Conservation (phyloP, 768 basidiomycete genomes). For the Kwoniella bestiolae region DNA sequence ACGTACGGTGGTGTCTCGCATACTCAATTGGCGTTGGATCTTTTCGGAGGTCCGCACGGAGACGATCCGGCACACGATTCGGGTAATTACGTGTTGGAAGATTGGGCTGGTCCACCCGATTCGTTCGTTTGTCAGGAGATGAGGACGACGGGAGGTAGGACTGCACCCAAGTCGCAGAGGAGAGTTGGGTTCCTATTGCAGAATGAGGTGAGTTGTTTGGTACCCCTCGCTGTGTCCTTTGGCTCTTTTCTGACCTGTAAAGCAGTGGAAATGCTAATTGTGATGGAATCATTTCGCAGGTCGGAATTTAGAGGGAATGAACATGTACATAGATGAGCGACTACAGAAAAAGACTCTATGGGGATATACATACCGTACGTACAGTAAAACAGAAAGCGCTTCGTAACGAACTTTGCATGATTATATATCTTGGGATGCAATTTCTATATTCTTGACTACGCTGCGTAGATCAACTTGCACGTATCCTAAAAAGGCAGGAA, state of each 20-base stretch:
- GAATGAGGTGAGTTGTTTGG: constrained; percentile 53
- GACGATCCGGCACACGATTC: constrained; percentile 61
- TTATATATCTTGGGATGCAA: neutral
- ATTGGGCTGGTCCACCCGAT: constrained; percentile 96
- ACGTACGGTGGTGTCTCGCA: constrained; percentile 98
- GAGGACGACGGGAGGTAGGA: constrained; percentile 60
- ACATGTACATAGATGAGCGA: neutral
- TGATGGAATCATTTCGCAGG: neutral
- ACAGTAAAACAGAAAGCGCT: neutral
- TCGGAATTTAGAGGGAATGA: neutral
- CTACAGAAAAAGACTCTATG: neutral
- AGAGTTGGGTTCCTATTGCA: constrained; percentile 58
- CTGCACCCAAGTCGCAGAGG: constrained; percentile 57
- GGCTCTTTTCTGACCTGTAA: too few relatives aligned
- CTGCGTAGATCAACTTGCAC: too few relatives aligned
- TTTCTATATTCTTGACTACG: neutral
- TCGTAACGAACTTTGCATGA: neutral
- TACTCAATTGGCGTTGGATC: constrained; percentile 88
- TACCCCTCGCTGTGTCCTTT: too few relatives aligned
- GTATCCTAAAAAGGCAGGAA: too few relatives aligned
- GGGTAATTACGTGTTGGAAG: constrained; percentile 80
- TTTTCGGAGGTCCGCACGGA: constrained; percentile 80
- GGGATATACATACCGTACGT: neutral
- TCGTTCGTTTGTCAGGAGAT: constrained; percentile 96
- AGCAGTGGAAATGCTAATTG: neutral